Conservation (phyloP, 2,329 filamentous ascomycete genomes). For the Colletotrichum truncatum region DNA sequence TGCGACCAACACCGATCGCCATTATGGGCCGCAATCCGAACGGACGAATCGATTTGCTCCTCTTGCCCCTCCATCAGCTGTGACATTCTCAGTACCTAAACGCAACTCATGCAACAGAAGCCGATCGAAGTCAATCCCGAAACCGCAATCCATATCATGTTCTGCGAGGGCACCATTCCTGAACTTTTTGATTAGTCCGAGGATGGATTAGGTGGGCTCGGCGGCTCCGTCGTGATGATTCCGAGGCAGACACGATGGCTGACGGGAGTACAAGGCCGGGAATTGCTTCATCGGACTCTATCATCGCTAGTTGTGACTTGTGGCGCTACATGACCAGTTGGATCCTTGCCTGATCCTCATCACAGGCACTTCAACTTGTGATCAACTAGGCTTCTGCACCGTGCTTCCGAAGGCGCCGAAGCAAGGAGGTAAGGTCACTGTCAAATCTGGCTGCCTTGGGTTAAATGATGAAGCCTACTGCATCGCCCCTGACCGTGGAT, state of each 20-base stretch:
- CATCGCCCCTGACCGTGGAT: too few species aligned
- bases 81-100: background rate
- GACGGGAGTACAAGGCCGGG: background rate
- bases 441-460: too few species aligned
- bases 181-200: background rate
- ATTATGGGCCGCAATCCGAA: background rate
- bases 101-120: background rate
- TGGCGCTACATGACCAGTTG: background rate
- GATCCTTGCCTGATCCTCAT: background rate
- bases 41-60: background rate
- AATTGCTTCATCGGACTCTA: background rate
- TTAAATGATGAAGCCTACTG: too few species aligned
- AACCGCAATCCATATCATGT: background rate
- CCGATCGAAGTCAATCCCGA: background rate
- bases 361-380: too few species aligned
- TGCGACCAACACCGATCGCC: background rate
- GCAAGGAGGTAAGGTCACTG: too few species aligned
- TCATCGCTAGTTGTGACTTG: background rate
- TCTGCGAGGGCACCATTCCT: background rate
- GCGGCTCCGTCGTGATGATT: background rate
- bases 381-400: too few species aligned
- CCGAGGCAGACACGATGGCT: background rate
- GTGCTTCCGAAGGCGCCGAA: too few species aligned
- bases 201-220: background rate
- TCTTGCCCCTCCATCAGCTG: background rate